A percentile compares a stretch with the other conserved stretches of the same genome.
Evolutionary conservation across 2,329 filamentous ascomycete species (phyloP).

Genomic region (Drechslerella dactyloides): DNA sequence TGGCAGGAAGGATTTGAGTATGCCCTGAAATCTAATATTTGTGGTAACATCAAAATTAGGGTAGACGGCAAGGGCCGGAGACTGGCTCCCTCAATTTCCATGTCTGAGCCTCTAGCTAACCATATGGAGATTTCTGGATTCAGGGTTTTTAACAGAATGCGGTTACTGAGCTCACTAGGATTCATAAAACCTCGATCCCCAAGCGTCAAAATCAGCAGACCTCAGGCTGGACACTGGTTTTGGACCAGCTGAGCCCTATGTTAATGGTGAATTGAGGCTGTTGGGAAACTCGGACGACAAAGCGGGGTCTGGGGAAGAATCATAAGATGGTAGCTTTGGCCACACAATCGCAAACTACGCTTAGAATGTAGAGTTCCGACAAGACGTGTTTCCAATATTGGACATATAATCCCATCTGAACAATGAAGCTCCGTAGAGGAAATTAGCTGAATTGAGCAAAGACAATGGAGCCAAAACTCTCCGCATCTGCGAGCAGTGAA

Average conservation of each 20-base stretch:
- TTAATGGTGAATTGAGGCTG: not conserved
- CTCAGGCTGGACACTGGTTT: too few species aligned
- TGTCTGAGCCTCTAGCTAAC: too few species aligned
- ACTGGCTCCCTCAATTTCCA: too few species aligned
- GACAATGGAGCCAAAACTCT: constrained; percentile 25
- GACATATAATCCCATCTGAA: not conserved
- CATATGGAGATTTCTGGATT: too few species aligned
- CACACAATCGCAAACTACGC: not conserved
- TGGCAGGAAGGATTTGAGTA: too few species aligned
- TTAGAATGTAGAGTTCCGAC: not conserved
- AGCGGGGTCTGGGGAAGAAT: not conserved
- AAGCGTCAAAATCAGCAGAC: too few species aligned
- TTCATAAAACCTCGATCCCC: constrained; percentile 12
- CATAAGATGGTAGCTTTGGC: not conserved
- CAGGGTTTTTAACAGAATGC: too few species aligned
- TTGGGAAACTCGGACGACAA: not conserved
- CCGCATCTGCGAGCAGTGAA: constrained; percentile 4
- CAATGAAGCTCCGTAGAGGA: not conserved
- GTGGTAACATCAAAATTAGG: too few species aligned
- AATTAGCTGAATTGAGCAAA: constrained; percentile 2
- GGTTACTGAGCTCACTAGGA: too few species aligned
- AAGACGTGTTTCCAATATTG: constrained; percentile 8
- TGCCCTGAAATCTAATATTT: too few species aligned
- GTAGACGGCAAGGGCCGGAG: too few species aligned
- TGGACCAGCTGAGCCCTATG: too few species aligned